These are phyloP conservation scores for Curvularia sp. DNA, from an alignment of 2,329 filamentous ascomycete species.

Conservation along the genomic window DNA sequence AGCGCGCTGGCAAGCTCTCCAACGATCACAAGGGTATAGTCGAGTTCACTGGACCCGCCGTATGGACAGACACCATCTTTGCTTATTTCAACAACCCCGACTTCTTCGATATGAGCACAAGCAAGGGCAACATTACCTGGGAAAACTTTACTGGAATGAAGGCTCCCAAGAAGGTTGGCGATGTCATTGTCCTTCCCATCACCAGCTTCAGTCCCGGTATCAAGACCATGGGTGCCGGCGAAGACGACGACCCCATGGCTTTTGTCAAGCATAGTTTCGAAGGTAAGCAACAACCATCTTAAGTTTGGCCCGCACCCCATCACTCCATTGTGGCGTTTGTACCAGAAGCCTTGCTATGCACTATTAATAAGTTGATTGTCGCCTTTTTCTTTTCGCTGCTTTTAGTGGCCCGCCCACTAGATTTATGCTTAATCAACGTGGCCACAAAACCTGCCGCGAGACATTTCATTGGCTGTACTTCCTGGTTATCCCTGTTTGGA, in stretches of 20 bases:
- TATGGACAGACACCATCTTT: constrained; percentile 95
- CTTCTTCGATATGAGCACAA: constrained; percentile 81
- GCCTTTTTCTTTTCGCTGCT: not conserved
- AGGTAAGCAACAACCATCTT: constrained; percentile 65
- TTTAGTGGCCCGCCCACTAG: no score
- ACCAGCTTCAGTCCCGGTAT: constrained; percentile 97
- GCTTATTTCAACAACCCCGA: constrained; percentile 90
- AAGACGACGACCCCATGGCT: constrained; percentile 90
- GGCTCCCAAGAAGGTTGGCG: constrained; percentile 83
- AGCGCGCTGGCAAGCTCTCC: constrained; percentile 70
- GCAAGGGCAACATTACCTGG: constrained; percentile 79
- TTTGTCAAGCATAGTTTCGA: constrained; percentile 98
- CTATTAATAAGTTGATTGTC: no score
- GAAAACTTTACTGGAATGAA: constrained; percentile 89
- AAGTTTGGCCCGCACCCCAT: not conserved
- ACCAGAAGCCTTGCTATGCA: not conserved
- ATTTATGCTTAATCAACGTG: not conserved
- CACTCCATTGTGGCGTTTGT: not conserved
- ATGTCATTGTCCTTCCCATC: constrained; percentile 92
- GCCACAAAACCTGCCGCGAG: constrained; percentile 6
- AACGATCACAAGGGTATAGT: constrained; percentile 78
- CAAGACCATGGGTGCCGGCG: constrained; percentile 87
- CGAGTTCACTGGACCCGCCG: constrained; percentile 90
- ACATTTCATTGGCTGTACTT: constrained; percentile 14
- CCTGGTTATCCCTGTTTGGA: not conserved